A percentile compares a stretch with the other conserved stretches of the same genome.
phyloP scores from a whole-genome alignment of 768 basidiomycete genomes.

The Termitomyces sp. region DNA sequence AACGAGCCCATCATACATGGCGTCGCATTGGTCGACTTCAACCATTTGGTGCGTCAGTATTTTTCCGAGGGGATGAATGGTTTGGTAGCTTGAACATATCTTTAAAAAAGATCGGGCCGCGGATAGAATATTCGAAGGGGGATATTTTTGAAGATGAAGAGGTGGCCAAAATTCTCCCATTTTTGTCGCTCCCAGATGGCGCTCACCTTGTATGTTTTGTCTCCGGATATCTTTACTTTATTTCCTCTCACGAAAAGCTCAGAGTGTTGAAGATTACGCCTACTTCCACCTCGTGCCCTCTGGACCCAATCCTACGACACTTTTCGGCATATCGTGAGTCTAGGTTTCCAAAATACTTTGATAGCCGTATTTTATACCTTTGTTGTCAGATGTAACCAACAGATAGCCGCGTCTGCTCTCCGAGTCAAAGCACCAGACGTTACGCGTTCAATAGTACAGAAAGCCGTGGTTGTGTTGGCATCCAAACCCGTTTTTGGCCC shows the following conservation, averaged over 20 bases:
- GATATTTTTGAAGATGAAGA: slow-evolving; percentile 84
- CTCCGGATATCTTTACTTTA: neutral
- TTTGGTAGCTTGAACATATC: neutral
- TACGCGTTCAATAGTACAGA: slow-evolving; percentile 94
- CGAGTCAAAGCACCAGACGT: slow-evolving; percentile 79
- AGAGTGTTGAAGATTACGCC: slow-evolving; percentile 92
- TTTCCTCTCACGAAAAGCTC: slow-evolving; percentile 6
- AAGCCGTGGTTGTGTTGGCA: slow-evolving; percentile 93
- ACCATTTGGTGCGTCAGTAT: slow-evolving; percentile 69
- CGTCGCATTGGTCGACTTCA: slow-evolving; percentile 91
- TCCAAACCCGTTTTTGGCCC: slow-evolving; percentile 91
- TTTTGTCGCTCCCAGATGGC: slow-evolving; percentile 95
- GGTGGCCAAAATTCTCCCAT: slow-evolving; percentile 80
- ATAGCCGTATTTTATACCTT: neutral
- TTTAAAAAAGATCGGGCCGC: slow-evolving; percentile 82
- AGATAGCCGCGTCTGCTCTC: slow-evolving; percentile 77
- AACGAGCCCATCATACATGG: slow-evolving; percentile 70
- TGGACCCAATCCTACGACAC: slow-evolving; percentile 65
- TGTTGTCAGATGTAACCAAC: slow-evolving; percentile 78
- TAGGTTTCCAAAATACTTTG: neutral
- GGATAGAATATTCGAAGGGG: slow-evolving; percentile 79
- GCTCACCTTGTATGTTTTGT: slow-evolving; percentile 75
- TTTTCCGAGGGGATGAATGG: neutral
- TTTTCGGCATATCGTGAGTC: slow-evolving; percentile 94
- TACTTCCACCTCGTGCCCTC: slow-evolving; percentile 90